These are phyloP conservation scores for Exsudoporus floridanus DNA, from an alignment of 1,284 basidiomycete species.

Conservation along the genomic window DNA sequence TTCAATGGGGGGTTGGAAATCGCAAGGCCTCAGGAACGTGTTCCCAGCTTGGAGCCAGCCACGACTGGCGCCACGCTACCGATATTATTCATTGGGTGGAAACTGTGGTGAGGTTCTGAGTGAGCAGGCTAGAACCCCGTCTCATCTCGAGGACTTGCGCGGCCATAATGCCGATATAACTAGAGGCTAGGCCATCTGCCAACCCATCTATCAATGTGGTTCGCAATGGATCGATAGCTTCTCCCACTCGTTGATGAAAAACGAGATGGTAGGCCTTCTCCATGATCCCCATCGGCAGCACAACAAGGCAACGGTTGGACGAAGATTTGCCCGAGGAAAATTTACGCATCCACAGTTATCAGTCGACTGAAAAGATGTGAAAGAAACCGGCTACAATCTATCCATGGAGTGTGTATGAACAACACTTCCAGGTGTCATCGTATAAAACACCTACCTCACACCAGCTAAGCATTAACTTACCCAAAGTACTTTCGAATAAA, in stretches of 20 bases:
- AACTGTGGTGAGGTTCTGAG: too few species aligned
- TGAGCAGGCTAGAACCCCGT: too few species aligned
- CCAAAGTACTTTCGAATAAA: not conserved
- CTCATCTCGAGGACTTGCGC: too few species aligned
- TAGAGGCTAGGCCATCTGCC: too few species aligned
- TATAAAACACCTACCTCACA: not conserved
- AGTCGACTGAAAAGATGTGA: not conserved
- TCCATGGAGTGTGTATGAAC: not conserved
- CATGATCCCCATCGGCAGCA: not conserved
- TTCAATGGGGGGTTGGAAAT: too few species aligned
- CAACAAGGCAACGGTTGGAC: not conserved
- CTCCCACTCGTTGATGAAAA: not conserved
- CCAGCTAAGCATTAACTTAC: not conserved
- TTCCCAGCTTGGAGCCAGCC: too few species aligned
- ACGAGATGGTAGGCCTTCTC: not conserved
- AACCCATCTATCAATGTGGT: too few species aligned
- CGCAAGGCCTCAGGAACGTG: too few species aligned
- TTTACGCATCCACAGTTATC: not conserved
- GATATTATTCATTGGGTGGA: too few species aligned
- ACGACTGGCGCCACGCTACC: too few species aligned
- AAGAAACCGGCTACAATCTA: not conserved
- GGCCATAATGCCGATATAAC: too few species aligned
- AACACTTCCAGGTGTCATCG: not conserved
- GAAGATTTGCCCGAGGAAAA: not conserved
- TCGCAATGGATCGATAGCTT: not conserved